phyloP scores from a whole-genome alignment of 257 asterid genomes.

The Jacaranda mimosifolia region DNA sequence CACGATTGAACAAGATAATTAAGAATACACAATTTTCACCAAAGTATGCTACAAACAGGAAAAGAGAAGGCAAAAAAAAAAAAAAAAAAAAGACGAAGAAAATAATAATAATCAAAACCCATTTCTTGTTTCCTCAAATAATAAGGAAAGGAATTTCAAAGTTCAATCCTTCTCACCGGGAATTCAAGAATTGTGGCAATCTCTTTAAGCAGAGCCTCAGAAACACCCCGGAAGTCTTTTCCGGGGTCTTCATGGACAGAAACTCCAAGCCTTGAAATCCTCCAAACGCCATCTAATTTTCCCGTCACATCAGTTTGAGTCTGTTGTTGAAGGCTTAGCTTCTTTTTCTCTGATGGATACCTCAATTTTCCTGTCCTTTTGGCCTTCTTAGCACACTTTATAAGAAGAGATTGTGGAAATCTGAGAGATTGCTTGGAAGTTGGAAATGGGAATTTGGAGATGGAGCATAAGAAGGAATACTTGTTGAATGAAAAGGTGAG shows the following conservation, averaged over 20 bases:
- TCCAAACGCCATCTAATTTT: conserved; percentile 78
- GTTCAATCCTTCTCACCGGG: conserved; percentile 63
- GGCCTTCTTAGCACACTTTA: conserved; percentile 63
- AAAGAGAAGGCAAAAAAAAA: too few relatives aligned
- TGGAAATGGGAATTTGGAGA: conserved; percentile 40
- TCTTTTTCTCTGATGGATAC: conserved; percentile 98
- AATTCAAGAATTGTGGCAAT: conserved; percentile 88
- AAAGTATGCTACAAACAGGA: conserved; percentile 16
- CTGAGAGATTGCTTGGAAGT: conserved; percentile 17
- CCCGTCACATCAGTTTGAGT: conserved; percentile 42
- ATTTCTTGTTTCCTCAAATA: conserved; percentile 17
- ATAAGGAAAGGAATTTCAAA: background rate
- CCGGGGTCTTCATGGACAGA: conserved; percentile 86
- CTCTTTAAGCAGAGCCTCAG: conserved; percentile 72
- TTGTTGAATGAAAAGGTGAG: conserved; percentile 43
- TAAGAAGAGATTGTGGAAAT: conserved; percentile 36
- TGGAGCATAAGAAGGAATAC: conserved; percentile 41
- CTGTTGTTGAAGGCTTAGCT: conserved; percentile 54
- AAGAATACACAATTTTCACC: background rate
- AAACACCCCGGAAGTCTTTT: conserved; percentile 78
- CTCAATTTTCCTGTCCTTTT: conserved; percentile 86
- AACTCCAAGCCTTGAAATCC: conserved; percentile 76
- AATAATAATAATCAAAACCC: conserved; percentile 2
- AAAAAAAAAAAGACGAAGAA: too few relatives aligned
- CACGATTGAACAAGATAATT: background rate